Evolutionary conservation across 2,329 filamentous ascomycete genomes (phyloP).

Genomic region (Alternaria conjuncta): DNA sequence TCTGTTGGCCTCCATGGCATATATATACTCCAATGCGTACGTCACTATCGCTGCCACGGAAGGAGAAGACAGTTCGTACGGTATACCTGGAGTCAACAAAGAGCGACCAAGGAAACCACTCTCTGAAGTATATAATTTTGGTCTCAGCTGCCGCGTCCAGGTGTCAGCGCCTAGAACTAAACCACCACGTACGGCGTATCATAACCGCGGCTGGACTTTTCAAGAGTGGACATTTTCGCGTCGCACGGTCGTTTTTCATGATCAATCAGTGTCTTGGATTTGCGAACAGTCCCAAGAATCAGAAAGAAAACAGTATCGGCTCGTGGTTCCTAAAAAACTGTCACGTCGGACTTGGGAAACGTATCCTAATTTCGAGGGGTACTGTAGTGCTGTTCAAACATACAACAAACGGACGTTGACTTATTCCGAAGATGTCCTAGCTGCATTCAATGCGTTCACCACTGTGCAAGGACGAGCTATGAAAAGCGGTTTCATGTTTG

Average conservation of each 20-base stretch:
- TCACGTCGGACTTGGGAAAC: not conserved
- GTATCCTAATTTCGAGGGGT: not conserved
- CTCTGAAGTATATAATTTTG: not conserved
- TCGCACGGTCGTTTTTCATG: not conserved
- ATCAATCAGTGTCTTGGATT: not conserved
- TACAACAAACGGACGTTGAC: not conserved
- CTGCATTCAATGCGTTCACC: not conserved
- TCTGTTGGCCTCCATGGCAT: not conserved
- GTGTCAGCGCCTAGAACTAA: too few relatives aligned
- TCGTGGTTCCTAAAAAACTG: not conserved
- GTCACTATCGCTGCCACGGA: not conserved
- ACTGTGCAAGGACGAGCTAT: not conserved
- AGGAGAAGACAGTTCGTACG: not conserved
- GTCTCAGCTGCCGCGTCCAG: not conserved
- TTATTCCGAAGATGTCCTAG: not conserved
- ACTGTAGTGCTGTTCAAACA: not conserved
- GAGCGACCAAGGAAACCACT: not conserved
- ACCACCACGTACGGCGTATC: not conserved
- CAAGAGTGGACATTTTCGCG: not conserved
- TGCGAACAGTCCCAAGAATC: rapidly evolving
- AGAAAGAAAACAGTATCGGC: too few relatives aligned
- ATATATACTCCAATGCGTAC: not conserved
- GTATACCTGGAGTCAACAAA: not conserved
- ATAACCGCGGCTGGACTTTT: not conserved
- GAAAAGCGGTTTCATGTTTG: not conserved